These are phyloP conservation scores for Rhodotorula sp. DNA, from an alignment of 1,284 basidiomycete genomes.

Conservation along the genomic window DNA sequence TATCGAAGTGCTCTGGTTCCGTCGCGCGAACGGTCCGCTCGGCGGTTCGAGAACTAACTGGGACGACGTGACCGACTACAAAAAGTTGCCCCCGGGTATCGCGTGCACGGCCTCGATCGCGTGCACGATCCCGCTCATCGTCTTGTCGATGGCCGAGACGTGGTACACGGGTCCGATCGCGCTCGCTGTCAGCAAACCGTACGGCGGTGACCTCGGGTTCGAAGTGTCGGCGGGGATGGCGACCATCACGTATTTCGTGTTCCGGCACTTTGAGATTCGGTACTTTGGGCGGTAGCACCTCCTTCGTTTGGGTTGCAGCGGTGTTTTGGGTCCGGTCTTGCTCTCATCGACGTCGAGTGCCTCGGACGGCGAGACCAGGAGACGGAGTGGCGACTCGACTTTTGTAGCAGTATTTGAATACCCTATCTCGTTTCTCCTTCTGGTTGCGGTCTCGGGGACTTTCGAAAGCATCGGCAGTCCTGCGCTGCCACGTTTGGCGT, in stretches of 20 bases:
- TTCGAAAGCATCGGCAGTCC: too few relatives aligned
- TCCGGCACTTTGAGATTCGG: conserved; percentile 45
- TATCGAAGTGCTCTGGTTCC: conserved; percentile 51
- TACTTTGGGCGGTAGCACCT: conserved; percentile 39
- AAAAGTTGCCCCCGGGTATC: conserved; percentile 58
- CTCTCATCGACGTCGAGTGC: too few relatives aligned
- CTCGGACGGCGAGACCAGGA: too few relatives aligned
- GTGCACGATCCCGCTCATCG: conserved; percentile 45
- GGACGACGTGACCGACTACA: conserved; percentile 58
- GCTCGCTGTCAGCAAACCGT: conserved; percentile 15
- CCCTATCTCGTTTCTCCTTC: not conserved
- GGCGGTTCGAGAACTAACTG: conserved; percentile 53
- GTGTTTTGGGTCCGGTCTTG: not conserved
- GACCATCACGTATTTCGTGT: conserved; percentile 43
- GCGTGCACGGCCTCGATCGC: conserved; percentile 58
- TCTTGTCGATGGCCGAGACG: conserved; percentile 27
- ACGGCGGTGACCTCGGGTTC: conserved; percentile 51
- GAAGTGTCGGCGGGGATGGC: conserved; percentile 52
- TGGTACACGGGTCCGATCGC: conserved; percentile 38
- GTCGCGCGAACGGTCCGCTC: conserved; percentile 20
- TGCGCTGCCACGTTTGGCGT: too few relatives aligned
- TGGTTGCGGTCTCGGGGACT: too few relatives aligned
- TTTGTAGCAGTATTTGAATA: not conserved
- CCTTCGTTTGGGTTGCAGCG: not conserved
- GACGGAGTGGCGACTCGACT: too few relatives aligned